Conservation (phyloP, 1,284 basidiomycete genomes). For the Psilocybe mexicana region DNA sequence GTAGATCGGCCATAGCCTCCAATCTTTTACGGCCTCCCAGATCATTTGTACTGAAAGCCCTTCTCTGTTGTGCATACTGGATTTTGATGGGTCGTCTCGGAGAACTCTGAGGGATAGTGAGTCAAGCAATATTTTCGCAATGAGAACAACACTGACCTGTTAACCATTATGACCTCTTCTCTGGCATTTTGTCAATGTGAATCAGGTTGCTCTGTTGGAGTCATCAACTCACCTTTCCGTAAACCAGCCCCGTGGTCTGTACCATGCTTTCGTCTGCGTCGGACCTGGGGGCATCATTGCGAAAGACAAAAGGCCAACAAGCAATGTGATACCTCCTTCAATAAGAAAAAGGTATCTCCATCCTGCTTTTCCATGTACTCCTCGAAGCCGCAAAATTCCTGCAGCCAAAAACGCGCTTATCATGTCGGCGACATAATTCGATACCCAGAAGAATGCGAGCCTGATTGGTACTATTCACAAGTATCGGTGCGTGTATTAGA, state of each 20-base stretch:
- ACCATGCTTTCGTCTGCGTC: constrained; percentile 67
- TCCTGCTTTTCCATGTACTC: constrained; percentile 51
- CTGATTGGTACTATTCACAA: constrained; percentile 54
- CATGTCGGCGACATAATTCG: constrained; percentile 55
- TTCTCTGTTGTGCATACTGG: constrained; percentile 67
- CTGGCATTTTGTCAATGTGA: constrained; percentile 22
- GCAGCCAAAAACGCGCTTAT: constrained; percentile 63
- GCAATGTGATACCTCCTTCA: constrained; percentile 54
- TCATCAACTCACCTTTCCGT: constrained; percentile 35
- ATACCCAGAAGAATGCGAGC: constrained; percentile 71
- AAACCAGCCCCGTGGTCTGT: constrained; percentile 58
- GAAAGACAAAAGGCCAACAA: constrained; percentile 59
- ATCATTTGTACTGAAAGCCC: constrained; percentile 49
- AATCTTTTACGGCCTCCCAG: constrained; percentile 47
- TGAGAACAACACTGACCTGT: constrained; percentile 33
- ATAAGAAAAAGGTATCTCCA: constrained; percentile 65
- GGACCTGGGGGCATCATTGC: constrained; percentile 70
- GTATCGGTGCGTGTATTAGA: not conserved
- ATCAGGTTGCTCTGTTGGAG: too few relatives aligned
- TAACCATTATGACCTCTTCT: constrained; percentile 61
- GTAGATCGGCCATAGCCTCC: constrained; percentile 59
- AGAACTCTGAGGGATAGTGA: constrained; percentile 37
- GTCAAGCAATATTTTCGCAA: not conserved
- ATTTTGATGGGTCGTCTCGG: constrained; percentile 60
- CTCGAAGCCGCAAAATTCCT: constrained; percentile 61